A percentile compares a stretch with the other conserved stretches of the same genome.
phyloP scores from a whole-genome alignment of 768 basidiomycete genomes.

The Coprinellus micaceus region DNA sequence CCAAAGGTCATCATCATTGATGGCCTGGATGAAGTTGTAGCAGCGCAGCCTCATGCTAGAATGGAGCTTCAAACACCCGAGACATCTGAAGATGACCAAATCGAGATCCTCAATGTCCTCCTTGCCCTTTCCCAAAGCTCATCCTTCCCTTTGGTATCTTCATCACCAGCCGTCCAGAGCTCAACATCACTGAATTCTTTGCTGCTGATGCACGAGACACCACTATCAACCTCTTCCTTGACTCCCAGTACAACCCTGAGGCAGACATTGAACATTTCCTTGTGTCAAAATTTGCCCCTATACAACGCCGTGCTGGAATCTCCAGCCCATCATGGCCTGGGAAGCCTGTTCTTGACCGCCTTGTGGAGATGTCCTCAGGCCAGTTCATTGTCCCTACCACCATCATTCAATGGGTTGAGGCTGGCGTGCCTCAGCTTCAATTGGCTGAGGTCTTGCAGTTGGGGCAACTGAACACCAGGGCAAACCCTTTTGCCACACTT shows the following conservation, averaged over 20 bases:
- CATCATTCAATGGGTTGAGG: slow-evolving; percentile 8
- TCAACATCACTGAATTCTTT: neutral
- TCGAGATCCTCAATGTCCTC: slow-evolving; percentile 6
- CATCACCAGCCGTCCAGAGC: slow-evolving; percentile 8
- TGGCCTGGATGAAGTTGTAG: slow-evolving; percentile 9
- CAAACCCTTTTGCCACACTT: neutral
- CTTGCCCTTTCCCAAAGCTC: neutral
- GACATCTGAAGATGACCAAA: neutral
- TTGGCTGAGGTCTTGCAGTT: slow-evolving; percentile 1
- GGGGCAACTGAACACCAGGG: neutral
- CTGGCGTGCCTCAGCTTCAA: slow-evolving; percentile 9
- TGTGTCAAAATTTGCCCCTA: neutral
- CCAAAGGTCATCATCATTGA: slow-evolving; percentile 9
- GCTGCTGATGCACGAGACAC: neutral
- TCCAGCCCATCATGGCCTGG: neutral
- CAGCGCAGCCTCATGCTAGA: neutral
- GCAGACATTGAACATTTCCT: slow-evolving; percentile 1
- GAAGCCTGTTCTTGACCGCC: neutral
- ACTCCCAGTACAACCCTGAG: neutral
- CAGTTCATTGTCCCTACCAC: slow-evolving; percentile 17
- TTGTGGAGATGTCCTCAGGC: slow-evolving; percentile 7
- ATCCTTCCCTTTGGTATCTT: neutral
- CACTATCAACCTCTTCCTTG: neutral
- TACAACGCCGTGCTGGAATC: slow-evolving; percentile 3
- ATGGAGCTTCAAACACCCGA: neutral